Evolutionary conservation across 257 asterid species (phyloP).

Genomic region (Scutellaria minor): DNA sequence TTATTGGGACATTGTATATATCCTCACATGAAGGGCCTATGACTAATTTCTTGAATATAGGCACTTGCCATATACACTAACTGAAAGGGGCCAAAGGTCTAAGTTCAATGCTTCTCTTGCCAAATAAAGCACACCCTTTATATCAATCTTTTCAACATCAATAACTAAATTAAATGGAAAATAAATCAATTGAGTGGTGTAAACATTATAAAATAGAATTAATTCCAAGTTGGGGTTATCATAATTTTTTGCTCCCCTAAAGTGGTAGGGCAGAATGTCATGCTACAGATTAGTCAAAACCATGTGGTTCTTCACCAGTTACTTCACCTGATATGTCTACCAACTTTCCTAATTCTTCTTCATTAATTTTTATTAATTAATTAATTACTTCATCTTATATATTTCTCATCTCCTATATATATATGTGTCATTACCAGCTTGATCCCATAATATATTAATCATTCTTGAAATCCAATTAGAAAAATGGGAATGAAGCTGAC

Average conservation of each 20-base stretch:
- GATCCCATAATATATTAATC: background rate
- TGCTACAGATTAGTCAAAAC: slow-evolving; percentile 64
- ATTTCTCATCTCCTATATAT: background rate
- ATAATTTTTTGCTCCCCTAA: slow-evolving; percentile 25
- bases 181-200: slow-evolving; percentile 29
- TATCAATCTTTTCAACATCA: slow-evolving; percentile 23
- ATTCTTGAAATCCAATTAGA: background rate
- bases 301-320: slow-evolving; percentile 63
- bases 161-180: slow-evolving; percentile 27
- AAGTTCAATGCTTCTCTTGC: slow-evolving; percentile 46
- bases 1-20: slow-evolving; percentile 25
- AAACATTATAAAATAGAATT: slow-evolving; percentile 19
- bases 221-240: slow-evolving; percentile 21
- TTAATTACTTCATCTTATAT: background rate
- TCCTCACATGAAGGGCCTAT: slow-evolving; percentile 32
- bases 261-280: slow-evolving; percentile 72
- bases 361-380: background rate
- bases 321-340: slow-evolving; percentile 57
- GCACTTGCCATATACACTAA: slow-evolving; percentile 26
- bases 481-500: slow-evolving; percentile 54
- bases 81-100: slow-evolving; percentile 35
- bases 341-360: slow-evolving; percentile 41
- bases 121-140: slow-evolving; percentile 25
- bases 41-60: slow-evolving; percentile 27
- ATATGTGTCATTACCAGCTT: slow-evolving; percentile 9